phyloP scores from a whole-genome alignment of 192 early-diverging fungal genomes.

The Spizellomyces punctatus region DNA sequence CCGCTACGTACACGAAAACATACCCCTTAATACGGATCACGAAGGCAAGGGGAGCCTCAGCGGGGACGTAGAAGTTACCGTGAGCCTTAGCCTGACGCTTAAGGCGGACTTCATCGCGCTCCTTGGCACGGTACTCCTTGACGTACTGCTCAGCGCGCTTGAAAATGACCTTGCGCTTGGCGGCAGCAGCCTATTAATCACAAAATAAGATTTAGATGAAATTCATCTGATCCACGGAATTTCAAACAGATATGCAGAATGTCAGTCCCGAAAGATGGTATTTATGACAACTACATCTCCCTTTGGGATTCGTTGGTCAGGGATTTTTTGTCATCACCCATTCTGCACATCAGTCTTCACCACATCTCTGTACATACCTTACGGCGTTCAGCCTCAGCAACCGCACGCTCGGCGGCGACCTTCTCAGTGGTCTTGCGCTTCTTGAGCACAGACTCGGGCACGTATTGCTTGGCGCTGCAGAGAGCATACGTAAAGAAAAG shows the following conservation, averaged over 20 bases:
- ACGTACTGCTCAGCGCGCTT: constrained; percentile 99
- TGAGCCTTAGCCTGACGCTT: constrained; percentile 88
- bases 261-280: constrained; percentile 75
- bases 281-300: constrained; percentile 53
- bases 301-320: constrained; percentile 39
- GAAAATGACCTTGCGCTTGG: constrained; percentile 95
- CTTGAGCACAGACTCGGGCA: constrained; percentile 68
- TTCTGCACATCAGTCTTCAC: neutral
- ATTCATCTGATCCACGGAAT: no score
- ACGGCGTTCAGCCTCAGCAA: constrained; percentile 45
- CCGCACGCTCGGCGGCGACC: constrained; percentile 59
- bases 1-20: neutral
- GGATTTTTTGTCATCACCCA: constrained; percentile 28
- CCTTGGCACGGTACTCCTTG: constrained; percentile 91
- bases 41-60: constrained; percentile 96
- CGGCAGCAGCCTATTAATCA: constrained; percentile 32
- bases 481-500: neutral
- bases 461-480: constrained; percentile 38
- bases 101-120: constrained; percentile 89
- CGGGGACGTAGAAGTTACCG: constrained; percentile 93
- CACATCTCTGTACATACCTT: constrained; percentile 42
- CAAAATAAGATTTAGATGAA: neutral
- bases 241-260: neutral
- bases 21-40: constrained; percentile 97
- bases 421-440: constrained; percentile 68